Base-by-base conservation (phyloP, 257 asterid species). In the Fraxinus pennsylvanica region DNA sequence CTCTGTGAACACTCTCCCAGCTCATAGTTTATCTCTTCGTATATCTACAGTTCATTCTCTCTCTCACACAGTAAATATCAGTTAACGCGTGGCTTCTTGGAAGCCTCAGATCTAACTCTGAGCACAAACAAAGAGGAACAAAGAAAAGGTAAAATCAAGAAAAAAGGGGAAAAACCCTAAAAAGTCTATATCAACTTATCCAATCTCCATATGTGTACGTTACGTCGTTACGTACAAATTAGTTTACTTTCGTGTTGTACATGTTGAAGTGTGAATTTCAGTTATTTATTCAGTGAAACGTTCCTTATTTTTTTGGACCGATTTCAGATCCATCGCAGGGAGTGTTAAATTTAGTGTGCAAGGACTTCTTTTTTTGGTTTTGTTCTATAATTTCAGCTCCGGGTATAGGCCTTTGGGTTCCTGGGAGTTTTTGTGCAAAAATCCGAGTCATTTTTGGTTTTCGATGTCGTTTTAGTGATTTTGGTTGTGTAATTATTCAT, bases 281-380 rank as follows among this genome's bases (percentile, higher is more conserved):
- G 78, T 71, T 67, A 0, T 74, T 47, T 54, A 7, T 69, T 65
- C 13, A 35, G 32, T 30, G 8, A 77, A 36, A 61, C 67, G 79
- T 72, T 81, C 27, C 73, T 73, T 66, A 25, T 75, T 67, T 76
- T 21, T 30, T 70, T 32, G 29, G 14, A 81, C 73, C 75, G 25
- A 82, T 80, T 78, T 78, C 92, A 92, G 94, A 90, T 92, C 94
- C 89, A 63, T 85, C 74, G 73, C 29, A 33, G 84, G 74, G 70
- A 73, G 77, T 54, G 81, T 75, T 71, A 80, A 72, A 68, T 57
- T 82, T 52, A 9, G 81, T 78, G 75, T 70, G 1, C 52, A 79
- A 8, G 83, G 81, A 72, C 81, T 81, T 33, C 36, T 17, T 32
- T 68, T 74, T 32, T 43, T 59, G 9, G 74, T 76, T 54, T 76